Percentiles rank a stretch among this genome's conserved stretches.
These are phyloP conservation scores for Lactifluus echinatus DNA, from an alignment of 768 basidiomycete genomes.

Conservation along the genomic window DNA sequence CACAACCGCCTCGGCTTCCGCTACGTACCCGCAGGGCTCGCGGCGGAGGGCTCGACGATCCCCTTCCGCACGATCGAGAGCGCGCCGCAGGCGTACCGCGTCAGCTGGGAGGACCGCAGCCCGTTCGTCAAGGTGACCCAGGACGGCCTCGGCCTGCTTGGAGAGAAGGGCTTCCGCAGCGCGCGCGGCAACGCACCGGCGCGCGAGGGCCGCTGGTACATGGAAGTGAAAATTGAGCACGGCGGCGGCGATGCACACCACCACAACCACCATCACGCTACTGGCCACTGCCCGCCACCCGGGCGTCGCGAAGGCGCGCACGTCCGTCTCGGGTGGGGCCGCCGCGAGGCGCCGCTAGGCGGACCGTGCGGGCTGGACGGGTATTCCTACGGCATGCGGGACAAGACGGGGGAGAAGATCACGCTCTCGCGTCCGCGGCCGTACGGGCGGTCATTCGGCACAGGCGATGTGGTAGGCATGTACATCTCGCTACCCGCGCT, in stretches of 20 bases:
- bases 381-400: slow-evolving; percentile 86
- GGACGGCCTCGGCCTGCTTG: slow-evolving; percentile 66
- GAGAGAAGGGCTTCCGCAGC: slow-evolving; percentile 86
- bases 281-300: too few relatives aligned
- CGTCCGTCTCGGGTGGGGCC: slow-evolving; percentile 85
- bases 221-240: slow-evolving; percentile 76
- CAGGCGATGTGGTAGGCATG: slow-evolving; percentile 90
- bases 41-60: slow-evolving; percentile 43
- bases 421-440: slow-evolving; percentile 71
- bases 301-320: slow-evolving; percentile 59
- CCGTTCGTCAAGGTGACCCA: slow-evolving; percentile 69
- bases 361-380: slow-evolving; percentile 90
- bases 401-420: slow-evolving; percentile 89
- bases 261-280: too few relatives aligned
- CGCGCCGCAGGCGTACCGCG: slow-evolving; percentile 56
- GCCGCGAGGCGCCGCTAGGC: slow-evolving; percentile 89
- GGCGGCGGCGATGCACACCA: slow-evolving; percentile 64
- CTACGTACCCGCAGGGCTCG: slow-evolving; percentile 72
- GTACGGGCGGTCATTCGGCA: slow-evolving; percentile 64
- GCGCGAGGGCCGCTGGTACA: slow-evolving; percentile 86
- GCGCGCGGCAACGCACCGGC: slow-evolving; percentile 86
- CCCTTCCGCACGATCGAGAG: slow-evolving; percentile 79
- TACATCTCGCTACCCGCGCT: slow-evolving; percentile 80
- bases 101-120: slow-evolving; percentile 90
- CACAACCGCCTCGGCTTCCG: slow-evolving; percentile 73